Percentiles rank a stretch among this genome's conserved stretches.
phyloP scores from a whole-genome alignment of 805 yeast species.

The Isabelozyma pseudorhagii region DNA sequence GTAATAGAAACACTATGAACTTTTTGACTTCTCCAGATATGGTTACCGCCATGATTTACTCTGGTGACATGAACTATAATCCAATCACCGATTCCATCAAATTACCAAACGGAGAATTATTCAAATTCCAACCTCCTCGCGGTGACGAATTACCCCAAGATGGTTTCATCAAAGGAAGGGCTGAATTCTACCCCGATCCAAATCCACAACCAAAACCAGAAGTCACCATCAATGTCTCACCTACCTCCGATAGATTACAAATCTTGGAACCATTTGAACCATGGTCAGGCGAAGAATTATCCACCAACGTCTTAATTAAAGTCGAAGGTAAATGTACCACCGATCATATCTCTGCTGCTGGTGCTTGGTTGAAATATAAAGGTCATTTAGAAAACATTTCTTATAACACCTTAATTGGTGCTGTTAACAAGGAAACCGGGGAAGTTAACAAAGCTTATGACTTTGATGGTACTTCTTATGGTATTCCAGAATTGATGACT shows the following conservation, averaged over 20 bases:
- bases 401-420: conserved; percentile 93
- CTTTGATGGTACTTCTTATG: conserved; percentile 68
- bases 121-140: conserved; percentile 73
- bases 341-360: conserved; percentile 98
- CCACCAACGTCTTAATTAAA: conserved; percentile 73
- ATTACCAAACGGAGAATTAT: conserved; percentile 64
- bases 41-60: conserved; percentile 94
- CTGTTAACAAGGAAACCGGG: conserved; percentile 94
- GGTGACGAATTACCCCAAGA: conserved; percentile 81
- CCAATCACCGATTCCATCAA: conserved; percentile 84
- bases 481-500: conserved; percentile 95
- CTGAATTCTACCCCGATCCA: conserved; percentile 67
- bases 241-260: conserved; percentile 89
- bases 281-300: conserved; percentile 84
- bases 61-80: conserved; percentile 90
- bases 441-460: conserved; percentile 91
- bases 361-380: conserved; percentile 97
- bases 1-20: conserved; percentile 96
- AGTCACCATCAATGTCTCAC: conserved; percentile 67
- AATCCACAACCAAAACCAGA: conserved; percentile 65
- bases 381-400: conserved; percentile 96
- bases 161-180: conserved; percentile 77
- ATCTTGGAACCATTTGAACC: conserved; percentile 82
- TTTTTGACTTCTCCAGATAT: conserved; percentile 98
- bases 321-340: conserved; percentile 99